Percentiles rank a stretch among this genome's conserved stretches.
Evolutionary conservation across 2,329 filamentous ascomycete species (phyloP).

Genomic region (Colletotrichum euphorbiae): DNA sequence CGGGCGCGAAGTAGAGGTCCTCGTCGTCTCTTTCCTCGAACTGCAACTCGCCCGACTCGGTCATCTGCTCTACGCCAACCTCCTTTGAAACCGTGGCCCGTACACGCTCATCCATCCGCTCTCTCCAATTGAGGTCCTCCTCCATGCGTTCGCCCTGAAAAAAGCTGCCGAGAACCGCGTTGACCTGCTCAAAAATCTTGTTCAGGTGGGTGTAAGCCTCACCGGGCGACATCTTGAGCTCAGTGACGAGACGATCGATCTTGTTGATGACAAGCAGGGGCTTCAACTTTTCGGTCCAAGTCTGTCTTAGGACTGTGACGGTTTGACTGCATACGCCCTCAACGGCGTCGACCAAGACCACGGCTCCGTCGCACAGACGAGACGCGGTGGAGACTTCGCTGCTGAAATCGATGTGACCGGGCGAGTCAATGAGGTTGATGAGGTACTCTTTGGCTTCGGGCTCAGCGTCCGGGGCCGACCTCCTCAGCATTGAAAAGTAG

Average conservation of each 20-base stretch:
- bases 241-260: conserved; percentile 93
- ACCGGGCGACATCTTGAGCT: conserved; percentile 90
- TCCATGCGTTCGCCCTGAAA: conserved; percentile 99
- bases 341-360: conserved; percentile 95
- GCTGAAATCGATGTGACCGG: conserved; percentile 98
- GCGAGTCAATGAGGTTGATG: conserved; percentile 97
- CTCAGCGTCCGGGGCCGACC: conserved; percentile 73
- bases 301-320: conserved; percentile 93
- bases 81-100: conserved; percentile 61
- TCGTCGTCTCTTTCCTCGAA: conserved; percentile 96
- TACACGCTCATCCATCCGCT: conserved; percentile 88
- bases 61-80: conserved; percentile 54
- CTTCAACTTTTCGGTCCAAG: conserved; percentile 95
- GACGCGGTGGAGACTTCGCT: conserved; percentile 98
- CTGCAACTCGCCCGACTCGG: conserved; percentile 69
- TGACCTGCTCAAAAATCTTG: conserved; percentile 93
- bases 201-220: conserved; percentile 92
- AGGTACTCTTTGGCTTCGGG: conserved; percentile 89
- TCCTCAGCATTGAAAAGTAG: conserved; percentile 90
- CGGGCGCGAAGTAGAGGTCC: conserved; percentile 96
- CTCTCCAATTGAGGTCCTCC: conserved; percentile 95
- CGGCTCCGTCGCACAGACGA: conserved; percentile 90
- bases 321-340: conserved; percentile 99
- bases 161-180: conserved; percentile 96
- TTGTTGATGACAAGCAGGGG: conserved; percentile 98